Percentiles rank a stretch among this genome's conserved stretches.
These are phyloP conservation scores for Botryotinia convoluta DNA, from an alignment of 2,329 filamentous ascomycete species.

Conservation along the genomic window DNA sequence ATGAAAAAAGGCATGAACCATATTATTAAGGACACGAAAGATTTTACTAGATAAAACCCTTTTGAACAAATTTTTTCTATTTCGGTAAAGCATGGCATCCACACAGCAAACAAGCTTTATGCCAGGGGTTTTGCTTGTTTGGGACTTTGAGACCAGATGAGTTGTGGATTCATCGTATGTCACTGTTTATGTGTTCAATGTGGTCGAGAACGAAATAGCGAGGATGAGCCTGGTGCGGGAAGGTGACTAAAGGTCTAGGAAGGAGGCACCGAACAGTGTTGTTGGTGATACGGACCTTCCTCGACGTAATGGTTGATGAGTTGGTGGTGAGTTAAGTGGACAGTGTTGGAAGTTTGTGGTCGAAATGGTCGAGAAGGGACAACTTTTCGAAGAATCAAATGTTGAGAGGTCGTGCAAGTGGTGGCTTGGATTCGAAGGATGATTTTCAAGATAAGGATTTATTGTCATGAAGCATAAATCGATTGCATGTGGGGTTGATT, in stretches of 20 bases:
- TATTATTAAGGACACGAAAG: neutral
- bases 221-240: neutral
- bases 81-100: neutral
- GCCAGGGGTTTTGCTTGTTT: neutral
- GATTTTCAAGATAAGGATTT: neutral
- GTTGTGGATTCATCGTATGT: conserved; percentile 2
- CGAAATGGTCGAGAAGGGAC: neutral
- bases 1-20: neutral
- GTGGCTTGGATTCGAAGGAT: conserved; percentile 11
- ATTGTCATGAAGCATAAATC: neutral
- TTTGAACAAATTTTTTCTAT: neutral
- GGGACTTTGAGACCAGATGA: neutral
- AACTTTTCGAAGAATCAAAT: neutral
- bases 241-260: neutral
- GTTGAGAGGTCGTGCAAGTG: neutral
- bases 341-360: neutral
- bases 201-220: neutral
- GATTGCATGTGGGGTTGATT: neutral
- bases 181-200: neutral
- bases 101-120: neutral
- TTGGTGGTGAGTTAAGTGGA: neutral
- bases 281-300: neutral
- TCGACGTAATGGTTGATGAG: neutral
- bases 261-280: neutral
- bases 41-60: neutral